phyloP scores from a whole-genome alignment of 2,329 filamentous ascomycete species.

The Berkeleyomyces rouxiae region DNA sequence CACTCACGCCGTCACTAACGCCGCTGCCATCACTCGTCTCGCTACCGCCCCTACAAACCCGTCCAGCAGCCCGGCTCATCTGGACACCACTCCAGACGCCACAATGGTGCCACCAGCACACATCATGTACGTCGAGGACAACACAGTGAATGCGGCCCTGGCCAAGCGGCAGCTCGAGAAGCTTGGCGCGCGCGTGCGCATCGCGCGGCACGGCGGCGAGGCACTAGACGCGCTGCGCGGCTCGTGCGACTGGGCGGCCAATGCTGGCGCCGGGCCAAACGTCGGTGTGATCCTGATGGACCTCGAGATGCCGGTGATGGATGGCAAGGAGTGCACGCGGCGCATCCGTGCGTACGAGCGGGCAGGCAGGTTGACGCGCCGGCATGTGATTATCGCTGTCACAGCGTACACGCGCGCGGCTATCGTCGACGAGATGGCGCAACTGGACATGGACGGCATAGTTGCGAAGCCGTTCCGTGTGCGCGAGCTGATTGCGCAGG shows the following conservation, averaged over 20 bases:
- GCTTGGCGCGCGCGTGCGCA: constrained; percentile 41
- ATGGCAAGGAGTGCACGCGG: constrained; percentile 56
- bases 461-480: constrained; percentile 71
- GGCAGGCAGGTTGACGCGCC: constrained; percentile 41
- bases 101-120: constrained; percentile 26
- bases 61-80: constrained; percentile 12
- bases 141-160: constrained; percentile 49
- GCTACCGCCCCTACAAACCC: constrained; percentile 18
- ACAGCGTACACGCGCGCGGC: constrained; percentile 57
- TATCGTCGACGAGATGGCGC: constrained; percentile 15
- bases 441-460: constrained; percentile 42
- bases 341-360: constrained; percentile 52
- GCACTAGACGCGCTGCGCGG: constrained; percentile 40
- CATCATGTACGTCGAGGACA: constrained; percentile 51
- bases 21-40: constrained; percentile 8
- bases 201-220: constrained; percentile 49
- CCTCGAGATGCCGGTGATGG: constrained; percentile 72
- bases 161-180: constrained; percentile 44
- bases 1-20: background rate
- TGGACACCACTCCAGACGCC: constrained; percentile 7
- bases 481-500: constrained; percentile 50
- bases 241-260: constrained; percentile 38
- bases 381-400: constrained; percentile 69
- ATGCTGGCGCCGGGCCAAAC: constrained; percentile 31
- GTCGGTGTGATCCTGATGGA: constrained; percentile 63